A percentile compares a stretch with the other conserved stretches of the same genome.
Conservation (phyloP, 805 yeast species). For the Candida hungchunana region DNA sequence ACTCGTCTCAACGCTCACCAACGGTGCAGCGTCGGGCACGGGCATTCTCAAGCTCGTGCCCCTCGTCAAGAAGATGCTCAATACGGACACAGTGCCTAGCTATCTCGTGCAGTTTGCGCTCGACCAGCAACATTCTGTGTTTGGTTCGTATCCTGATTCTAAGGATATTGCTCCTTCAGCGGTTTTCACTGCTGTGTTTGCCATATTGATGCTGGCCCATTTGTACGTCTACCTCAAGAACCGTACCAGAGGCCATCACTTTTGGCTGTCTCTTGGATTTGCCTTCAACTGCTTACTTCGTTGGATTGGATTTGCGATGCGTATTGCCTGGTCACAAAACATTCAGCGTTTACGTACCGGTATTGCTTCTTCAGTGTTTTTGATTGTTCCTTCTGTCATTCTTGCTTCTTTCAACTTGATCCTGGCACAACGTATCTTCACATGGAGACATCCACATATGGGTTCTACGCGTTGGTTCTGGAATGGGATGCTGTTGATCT, state of each 20-base stretch:
- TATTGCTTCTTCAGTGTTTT: conserved; percentile 51
- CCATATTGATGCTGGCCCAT: conserved; percentile 45
- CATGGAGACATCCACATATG: conserved; percentile 73
- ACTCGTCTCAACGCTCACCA: conserved; percentile 21
- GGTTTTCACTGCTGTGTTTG: conserved; percentile 51
- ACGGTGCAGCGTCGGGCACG: conserved; percentile 47
- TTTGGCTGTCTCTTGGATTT: conserved; percentile 51
- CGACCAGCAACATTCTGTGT: conserved; percentile 43
- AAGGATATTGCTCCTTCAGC: conserved; percentile 58
- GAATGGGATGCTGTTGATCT: conserved; percentile 44
- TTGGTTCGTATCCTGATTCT: conserved; percentile 58
- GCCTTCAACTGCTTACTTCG: conserved; percentile 49
- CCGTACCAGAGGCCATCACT: conserved; percentile 52
- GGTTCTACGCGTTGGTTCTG: conserved; percentile 53
- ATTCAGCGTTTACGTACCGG: conserved; percentile 44
- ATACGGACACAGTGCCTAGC: conserved; percentile 35
- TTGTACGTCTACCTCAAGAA: conserved; percentile 44
- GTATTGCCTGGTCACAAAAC: conserved; percentile 58
- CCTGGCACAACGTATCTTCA: conserved; percentile 67
- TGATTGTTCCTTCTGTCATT: conserved; percentile 54
- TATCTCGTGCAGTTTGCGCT: conserved; percentile 34
- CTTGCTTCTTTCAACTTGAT: conserved; percentile 57
- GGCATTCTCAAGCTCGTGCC: conserved; percentile 37
- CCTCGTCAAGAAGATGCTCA: conserved; percentile 33
- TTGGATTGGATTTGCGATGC: conserved; percentile 53